Percentiles rank a stretch among this genome's conserved stretches.
Evolutionary conservation across 441 rosid genomes (phyloP).

Genomic region (Croton laevigatus): DNA sequence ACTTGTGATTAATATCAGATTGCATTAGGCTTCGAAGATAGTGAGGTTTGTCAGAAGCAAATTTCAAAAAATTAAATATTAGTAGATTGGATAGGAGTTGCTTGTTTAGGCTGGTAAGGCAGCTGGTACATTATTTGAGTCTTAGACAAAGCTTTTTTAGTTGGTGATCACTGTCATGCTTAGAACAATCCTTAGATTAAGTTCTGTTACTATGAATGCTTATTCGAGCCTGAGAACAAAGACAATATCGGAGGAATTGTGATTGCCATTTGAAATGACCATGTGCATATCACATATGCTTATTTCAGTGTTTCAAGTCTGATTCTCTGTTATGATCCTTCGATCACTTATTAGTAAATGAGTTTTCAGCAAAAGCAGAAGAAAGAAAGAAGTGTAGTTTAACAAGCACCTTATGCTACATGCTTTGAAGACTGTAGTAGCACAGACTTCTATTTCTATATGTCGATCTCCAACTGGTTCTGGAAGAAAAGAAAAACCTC

Average conservation of each 20-base stretch:
- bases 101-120: not conserved
- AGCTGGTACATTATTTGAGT: not conserved
- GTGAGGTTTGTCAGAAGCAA: not conserved
- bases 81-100: not conserved
- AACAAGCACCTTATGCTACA: not conserved
- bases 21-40: not conserved
- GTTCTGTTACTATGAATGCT: not conserved
- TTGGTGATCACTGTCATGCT: no score
- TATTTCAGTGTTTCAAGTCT: not conserved
- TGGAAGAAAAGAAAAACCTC: not conserved
- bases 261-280: not conserved
- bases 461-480: not conserved
- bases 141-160: not conserved
- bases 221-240: not conserved
- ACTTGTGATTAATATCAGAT: not conserved
- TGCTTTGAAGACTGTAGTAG: not conserved
- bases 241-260: not conserved
- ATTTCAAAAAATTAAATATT: not conserved
- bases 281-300: not conserved
- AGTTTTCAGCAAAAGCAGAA: not conserved
- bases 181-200: no score
- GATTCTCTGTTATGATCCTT: not conserved
- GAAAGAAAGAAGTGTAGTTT: not conserved
- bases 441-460: not conserved
- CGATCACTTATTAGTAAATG: not conserved